Conservation (phyloP, 768 basidiomycete genomes). For the Mycena amicta region DNA sequence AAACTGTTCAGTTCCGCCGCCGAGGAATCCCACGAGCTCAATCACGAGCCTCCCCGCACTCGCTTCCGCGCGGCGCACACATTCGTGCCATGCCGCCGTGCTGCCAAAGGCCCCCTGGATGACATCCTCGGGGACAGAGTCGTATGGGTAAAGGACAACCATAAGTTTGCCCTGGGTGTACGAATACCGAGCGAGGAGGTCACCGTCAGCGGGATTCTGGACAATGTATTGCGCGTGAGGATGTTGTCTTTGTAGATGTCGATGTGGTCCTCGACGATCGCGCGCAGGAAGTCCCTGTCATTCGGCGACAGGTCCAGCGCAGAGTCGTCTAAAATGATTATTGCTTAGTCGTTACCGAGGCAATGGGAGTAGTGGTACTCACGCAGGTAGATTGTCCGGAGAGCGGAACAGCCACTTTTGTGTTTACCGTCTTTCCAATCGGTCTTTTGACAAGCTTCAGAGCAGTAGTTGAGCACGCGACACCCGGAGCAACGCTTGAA, state of each 20-base stretch:
- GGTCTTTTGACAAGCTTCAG: neutral
- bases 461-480: neutral
- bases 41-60: no score
- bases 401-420: neutral
- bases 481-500: neutral
- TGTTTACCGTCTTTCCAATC: neutral
- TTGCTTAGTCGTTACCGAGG: neutral
- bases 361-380: neutral
- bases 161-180: no score
- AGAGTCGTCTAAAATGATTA: neutral
- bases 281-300: neutral
- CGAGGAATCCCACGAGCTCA: no score
- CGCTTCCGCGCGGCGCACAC: no score
- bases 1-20: no score
- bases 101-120: no score
- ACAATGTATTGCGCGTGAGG: no score
- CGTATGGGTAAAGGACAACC: no score
- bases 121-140: no score
- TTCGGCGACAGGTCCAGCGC: neutral
- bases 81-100: no score
- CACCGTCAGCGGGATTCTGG: no score
- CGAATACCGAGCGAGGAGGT: no score
- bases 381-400: neutral
- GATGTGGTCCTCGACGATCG: neutral
- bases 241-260: neutral